phyloP scores from a whole-genome alignment of 495 filamentous ascomycete genomes.

The Margaritispora aquatica region DNA sequence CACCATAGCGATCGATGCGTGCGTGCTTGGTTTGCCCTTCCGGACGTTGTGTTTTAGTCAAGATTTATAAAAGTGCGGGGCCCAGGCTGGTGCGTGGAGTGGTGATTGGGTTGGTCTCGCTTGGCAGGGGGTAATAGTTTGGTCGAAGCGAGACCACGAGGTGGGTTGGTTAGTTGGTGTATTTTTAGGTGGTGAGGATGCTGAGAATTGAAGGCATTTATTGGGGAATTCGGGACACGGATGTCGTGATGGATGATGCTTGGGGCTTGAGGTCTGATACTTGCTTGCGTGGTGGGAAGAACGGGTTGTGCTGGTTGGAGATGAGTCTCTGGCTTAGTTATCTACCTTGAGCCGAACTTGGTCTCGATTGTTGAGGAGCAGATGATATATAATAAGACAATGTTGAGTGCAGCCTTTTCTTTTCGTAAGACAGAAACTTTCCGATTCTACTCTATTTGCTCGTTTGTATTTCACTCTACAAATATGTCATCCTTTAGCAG shows the following conservation, averaged over 20 bases:
- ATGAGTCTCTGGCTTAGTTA: background rate
- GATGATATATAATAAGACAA: too few relatives aligned
- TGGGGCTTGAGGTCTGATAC: background rate
- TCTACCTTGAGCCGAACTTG: background rate
- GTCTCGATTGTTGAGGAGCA: background rate
- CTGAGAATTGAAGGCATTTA: too few relatives aligned
- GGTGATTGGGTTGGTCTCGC: background rate
- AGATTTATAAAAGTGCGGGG: background rate
- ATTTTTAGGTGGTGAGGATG: background rate
- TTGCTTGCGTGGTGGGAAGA: background rate
- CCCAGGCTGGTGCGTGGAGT: background rate
- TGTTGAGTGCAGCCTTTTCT: too few relatives aligned
- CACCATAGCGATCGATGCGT: background rate
- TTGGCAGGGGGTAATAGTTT: background rate
- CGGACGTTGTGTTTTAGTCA: background rate
- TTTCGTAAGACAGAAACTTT: too few relatives aligned
- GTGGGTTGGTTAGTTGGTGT: too few relatives aligned
- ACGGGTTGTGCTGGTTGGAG: background rate
- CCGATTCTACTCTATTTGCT: background rate
- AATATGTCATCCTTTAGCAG: background rate
- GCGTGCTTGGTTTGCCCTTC: too few relatives aligned
- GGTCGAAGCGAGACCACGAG: background rate
- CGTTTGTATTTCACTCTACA: background rate
- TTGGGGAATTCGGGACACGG: too few relatives aligned
- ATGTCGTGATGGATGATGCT: background rate